Percentiles rank a stretch among this genome's conserved stretches.
Conservation (phyloP, 1,284 basidiomycete species). For the Irpex rosettiformis region DNA sequence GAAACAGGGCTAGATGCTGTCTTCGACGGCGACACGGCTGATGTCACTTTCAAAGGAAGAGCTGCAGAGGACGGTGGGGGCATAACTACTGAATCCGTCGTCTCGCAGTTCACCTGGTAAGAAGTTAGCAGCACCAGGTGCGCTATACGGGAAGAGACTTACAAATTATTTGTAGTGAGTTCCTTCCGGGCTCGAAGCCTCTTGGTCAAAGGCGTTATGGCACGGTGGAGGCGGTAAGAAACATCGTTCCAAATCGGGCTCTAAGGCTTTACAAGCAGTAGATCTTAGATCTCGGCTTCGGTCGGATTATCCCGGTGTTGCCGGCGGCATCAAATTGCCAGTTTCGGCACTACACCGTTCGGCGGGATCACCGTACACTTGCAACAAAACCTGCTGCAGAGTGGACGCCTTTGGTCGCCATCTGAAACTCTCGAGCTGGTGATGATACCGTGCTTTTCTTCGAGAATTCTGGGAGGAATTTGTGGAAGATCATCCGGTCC, state of each 20-base stretch:
- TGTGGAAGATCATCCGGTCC: not conserved
- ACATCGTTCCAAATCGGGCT: constrained; percentile 3
- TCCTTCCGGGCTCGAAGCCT: not conserved
- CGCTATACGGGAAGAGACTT: not conserved
- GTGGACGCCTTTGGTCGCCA: not conserved
- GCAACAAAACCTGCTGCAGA: not conserved
- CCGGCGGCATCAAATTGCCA: not conserved
- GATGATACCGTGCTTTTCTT: not conserved
- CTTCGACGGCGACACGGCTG: constrained; percentile 20
- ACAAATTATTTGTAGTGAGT: not conserved
- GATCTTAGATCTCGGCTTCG: not conserved
- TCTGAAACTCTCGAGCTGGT: not conserved
- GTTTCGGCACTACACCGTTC: not conserved
- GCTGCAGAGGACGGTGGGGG: constrained; percentile 24
- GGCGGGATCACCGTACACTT: not conserved
- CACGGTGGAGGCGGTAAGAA: not conserved
- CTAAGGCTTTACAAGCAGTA: not conserved
- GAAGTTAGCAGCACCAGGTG: too few relatives aligned
- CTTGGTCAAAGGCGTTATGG: not conserved
- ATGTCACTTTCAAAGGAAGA: constrained; percentile 27
- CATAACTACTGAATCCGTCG: constrained; percentile 15
- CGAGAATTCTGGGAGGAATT: not conserved
- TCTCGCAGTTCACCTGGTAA: too few relatives aligned
- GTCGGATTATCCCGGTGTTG: not conserved
- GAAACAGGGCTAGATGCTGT: constrained; percentile 19